phyloP scores from a whole-genome alignment of 192 early-diverging fungal species.

The Geosiphon pyriformis region DNA sequence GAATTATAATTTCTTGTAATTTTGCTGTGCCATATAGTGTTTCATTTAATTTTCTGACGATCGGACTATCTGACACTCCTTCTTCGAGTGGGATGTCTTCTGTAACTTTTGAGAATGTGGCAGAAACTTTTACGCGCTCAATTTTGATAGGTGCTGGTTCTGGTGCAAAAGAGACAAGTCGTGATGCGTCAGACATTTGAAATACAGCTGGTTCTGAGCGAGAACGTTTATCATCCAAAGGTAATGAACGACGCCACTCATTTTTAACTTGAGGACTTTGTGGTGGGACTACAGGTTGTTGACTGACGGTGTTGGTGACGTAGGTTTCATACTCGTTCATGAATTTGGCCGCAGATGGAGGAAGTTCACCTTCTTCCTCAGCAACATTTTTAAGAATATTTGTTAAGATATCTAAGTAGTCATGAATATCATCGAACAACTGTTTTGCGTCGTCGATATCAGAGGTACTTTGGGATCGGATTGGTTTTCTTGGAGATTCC shows the following conservation, averaged over 20 bases:
- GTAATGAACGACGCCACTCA: not conserved
- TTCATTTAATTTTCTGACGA: not conserved
- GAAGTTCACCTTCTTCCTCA: constrained; percentile 1
- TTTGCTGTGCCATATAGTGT: not conserved
- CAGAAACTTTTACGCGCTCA: not conserved
- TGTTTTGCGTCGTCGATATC: constrained; percentile 2
- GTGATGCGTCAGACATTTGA: not conserved
- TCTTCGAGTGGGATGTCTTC: not conserved
- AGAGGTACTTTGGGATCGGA: not conserved
- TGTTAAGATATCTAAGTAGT: not conserved
- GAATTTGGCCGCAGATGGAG: not conserved
- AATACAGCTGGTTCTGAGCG: not conserved
- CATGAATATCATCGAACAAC: constrained; percentile 5
- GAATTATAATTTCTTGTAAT: not conserved
- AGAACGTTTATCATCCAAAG: not conserved
- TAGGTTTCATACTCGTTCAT: not conserved
- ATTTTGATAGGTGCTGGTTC: not conserved
- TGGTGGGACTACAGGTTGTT: not conserved
- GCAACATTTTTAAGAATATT: not conserved
- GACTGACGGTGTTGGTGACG: not conserved
- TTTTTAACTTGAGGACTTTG: not conserved
- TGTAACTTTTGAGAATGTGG: not conserved
- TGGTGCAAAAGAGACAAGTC: not conserved
- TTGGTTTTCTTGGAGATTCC: not conserved
- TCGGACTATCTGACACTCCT: not conserved